Evolutionary conservation across 176 grass and related monocot species (phyloP).

Genomic region (Phyllostachys edulis): DNA sequence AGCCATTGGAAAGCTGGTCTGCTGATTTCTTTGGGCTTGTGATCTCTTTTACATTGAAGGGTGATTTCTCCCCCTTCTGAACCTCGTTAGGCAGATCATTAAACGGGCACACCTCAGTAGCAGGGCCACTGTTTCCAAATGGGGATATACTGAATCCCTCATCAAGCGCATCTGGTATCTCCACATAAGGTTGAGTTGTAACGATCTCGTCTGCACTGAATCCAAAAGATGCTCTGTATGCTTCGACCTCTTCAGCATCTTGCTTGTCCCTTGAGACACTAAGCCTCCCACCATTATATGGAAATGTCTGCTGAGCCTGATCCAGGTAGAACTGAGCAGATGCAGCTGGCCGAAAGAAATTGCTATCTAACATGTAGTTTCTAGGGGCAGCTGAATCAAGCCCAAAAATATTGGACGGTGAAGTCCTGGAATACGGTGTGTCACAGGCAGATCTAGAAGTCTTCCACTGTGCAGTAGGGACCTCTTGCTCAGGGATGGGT

Average conservation of each 20-base stretch:
- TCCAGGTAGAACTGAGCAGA: conserved; percentile 89
- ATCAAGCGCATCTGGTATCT: conserved; percentile 69
- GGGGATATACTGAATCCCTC: conserved; percentile 94
- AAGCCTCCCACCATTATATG: conserved; percentile 62
- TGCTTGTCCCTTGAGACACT: conserved; percentile 97
- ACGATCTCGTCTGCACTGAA: conserved; percentile 96
- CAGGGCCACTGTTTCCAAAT: conserved; percentile 56
- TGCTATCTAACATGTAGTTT: conserved; percentile 71
- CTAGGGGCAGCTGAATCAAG: conserved; percentile 59
- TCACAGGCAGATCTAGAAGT: conserved; percentile 76
- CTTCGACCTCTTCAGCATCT: conserved; percentile 88
- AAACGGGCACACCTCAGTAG: conserved; percentile 39
- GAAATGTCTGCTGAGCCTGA: conserved; percentile 83
- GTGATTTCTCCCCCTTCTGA: conserved; percentile 51
- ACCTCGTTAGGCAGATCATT: conserved; percentile 41
- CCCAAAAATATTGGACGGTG: conserved; percentile 76
- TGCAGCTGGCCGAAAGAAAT: conserved; percentile 69
- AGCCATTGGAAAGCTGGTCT: conserved; percentile 37
- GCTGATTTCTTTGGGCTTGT: conserved; percentile 42
- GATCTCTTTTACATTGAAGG: conserved; percentile 27
- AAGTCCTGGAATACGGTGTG: conserved; percentile 67
- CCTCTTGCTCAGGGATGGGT: conserved; percentile 63
- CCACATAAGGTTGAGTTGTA: conserved; percentile 66
- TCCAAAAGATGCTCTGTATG: conserved; percentile 99
- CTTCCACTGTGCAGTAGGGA: conserved; percentile 53